Conservation (phyloP, 2,329 filamentous ascomycete species). For the Colletotrichum tabaci region DNA sequence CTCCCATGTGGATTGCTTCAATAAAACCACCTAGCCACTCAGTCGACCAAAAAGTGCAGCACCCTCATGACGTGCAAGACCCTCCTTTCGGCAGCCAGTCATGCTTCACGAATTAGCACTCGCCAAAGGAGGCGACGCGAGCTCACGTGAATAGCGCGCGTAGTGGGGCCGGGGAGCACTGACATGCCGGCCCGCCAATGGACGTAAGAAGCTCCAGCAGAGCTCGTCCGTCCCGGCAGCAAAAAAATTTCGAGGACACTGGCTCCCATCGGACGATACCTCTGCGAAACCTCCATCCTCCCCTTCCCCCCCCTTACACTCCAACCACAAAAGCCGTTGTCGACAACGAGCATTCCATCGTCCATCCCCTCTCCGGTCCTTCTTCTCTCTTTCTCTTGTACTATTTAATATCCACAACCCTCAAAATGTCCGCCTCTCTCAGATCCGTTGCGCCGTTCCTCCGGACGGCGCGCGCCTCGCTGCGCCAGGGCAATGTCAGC, state of each 20-base stretch:
- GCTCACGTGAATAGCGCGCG: conserved; percentile 26
- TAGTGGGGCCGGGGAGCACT: conserved; percentile 29
- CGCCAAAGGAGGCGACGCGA: conserved; percentile 26
- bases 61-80: conserved; percentile 8
- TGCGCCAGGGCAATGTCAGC: conserved; percentile 79
- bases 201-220: conserved; percentile 27
- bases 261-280: conserved; percentile 36
- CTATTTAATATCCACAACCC: conserved; percentile 44
- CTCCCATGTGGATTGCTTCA: not conserved
- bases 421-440: conserved; percentile 85
- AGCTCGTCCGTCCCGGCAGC: conserved; percentile 40
- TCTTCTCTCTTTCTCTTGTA: conserved; percentile 45
- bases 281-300: conserved; percentile 21
- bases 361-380: conserved; percentile 38
- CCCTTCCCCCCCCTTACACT: conserved; percentile 1
- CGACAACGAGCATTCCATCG: conserved; percentile 37
- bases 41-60: not conserved
- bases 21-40: not conserved
- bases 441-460: conserved; percentile 84
- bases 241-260: conserved; percentile 39
- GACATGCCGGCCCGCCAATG: conserved; percentile 34
- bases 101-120: conserved; percentile 25
- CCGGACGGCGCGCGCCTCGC: conserved; percentile 83
- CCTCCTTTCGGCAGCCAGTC: conserved; percentile 10
- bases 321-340: conserved; percentile 36